These are phyloP conservation scores for Scheffersomyces cryptocercus DNA, from an alignment of 1,139 yeast genomes.

Conservation along the genomic window DNA sequence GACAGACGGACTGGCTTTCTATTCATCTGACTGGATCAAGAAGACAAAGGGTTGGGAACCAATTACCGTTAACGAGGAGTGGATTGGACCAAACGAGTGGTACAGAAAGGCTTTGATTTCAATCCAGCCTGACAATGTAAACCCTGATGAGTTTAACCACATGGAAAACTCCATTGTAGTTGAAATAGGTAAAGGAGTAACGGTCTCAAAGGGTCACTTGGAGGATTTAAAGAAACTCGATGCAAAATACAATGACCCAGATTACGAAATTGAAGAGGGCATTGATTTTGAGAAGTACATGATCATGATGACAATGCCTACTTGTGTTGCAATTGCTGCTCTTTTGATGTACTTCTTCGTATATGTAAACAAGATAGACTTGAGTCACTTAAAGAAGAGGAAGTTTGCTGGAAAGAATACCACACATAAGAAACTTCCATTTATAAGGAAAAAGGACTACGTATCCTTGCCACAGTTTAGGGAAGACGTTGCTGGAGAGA, in stretches of 20 bases:
- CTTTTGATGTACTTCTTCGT: constrained; percentile 66
- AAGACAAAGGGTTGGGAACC: constrained; percentile 68
- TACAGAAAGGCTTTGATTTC: constrained; percentile 56
- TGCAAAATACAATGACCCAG: constrained; percentile 32
- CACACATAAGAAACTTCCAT: constrained; percentile 33
- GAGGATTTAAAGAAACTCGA: constrained; percentile 50
- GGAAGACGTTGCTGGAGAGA: constrained; percentile 10
- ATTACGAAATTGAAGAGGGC: constrained; percentile 54
- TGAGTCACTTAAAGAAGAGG: constrained; percentile 51
- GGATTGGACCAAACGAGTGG: constrained; percentile 52
- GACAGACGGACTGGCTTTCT: constrained; percentile 53
- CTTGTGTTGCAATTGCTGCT: constrained; percentile 61
- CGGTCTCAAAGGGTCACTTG: constrained; percentile 60
- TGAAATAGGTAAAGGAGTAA: constrained; percentile 56
- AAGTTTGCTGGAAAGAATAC: constrained; percentile 47
- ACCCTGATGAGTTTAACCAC: constrained; percentile 66
- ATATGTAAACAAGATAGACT: constrained; percentile 51
- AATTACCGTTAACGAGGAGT: constrained; percentile 56
- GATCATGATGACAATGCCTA: constrained; percentile 69
- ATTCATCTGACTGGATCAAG: constrained; percentile 67
- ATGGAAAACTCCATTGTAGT: constrained; percentile 53
- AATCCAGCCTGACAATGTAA: constrained; percentile 67
- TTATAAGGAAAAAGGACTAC: constrained; percentile 24
- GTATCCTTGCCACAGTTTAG: constrained; percentile 31
- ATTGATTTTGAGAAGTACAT: constrained; percentile 67